Percentiles rank a stretch among this genome's conserved stretches.
Evolutionary conservation across 805 yeast genomes (phyloP).

Genomic region (Candida germanica): DNA sequence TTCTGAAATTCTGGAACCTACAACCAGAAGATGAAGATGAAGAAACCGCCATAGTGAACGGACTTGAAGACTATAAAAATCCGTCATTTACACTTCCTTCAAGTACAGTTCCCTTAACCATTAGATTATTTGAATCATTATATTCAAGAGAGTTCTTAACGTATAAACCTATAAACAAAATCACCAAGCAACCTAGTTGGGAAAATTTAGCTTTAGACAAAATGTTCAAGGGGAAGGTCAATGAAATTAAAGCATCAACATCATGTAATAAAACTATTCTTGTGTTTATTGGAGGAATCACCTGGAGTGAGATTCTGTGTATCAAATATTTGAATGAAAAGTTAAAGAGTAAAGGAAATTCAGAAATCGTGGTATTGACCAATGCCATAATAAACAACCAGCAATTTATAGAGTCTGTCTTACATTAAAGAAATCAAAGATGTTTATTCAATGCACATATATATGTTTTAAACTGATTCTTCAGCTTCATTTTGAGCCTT

Average conservation of each 20-base stretch:
- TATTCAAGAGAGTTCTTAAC: constrained; percentile 52
- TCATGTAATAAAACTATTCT: constrained; percentile 31
- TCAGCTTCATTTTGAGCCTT: constrained; percentile 71
- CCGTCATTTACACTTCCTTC: constrained; percentile 75
- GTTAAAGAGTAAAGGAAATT: constrained; percentile 23
- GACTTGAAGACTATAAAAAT: constrained; percentile 32
- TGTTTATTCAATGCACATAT: no score
- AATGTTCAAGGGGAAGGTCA: constrained; percentile 40
- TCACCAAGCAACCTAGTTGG: constrained; percentile 43
- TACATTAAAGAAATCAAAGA: background rate
- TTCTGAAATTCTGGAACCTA: constrained; percentile 45
- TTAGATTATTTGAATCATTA: constrained; percentile 68
- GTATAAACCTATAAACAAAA: constrained; percentile 37
- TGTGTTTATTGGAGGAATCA: constrained; percentile 78
- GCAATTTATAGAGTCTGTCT: constrained; percentile 20
- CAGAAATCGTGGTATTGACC: constrained; percentile 41
- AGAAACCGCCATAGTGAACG: constrained; percentile 9
- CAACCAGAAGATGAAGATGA: constrained; percentile 38
- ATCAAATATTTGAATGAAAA: constrained; percentile 57
- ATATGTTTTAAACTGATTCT: constrained; percentile 39
- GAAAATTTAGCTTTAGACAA: constrained; percentile 38
- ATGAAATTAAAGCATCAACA: constrained; percentile 29
- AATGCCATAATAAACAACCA: constrained; percentile 41
- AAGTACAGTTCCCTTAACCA: constrained; percentile 66
- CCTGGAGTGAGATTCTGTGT: constrained; percentile 79